Evolutionary conservation across 495 filamentous ascomycete species (phyloP).

Genomic region (Neurospora sublineolata): DNA sequence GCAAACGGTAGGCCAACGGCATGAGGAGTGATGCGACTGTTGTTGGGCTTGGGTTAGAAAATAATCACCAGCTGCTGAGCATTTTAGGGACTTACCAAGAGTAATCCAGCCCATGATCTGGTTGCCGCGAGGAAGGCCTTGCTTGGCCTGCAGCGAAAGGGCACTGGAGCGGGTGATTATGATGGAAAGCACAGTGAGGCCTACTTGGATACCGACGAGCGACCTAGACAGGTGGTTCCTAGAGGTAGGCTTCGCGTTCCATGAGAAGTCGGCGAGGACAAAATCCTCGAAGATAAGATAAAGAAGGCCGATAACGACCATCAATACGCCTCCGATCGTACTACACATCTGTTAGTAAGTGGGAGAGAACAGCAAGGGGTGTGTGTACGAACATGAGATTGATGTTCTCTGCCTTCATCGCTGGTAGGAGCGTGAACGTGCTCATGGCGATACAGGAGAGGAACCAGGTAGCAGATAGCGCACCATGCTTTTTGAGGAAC

Average conservation of each 20-base stretch:
- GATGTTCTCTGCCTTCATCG: slow-evolving; percentile 69
- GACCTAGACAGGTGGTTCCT: slow-evolving; percentile 24
- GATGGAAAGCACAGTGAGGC: slow-evolving; percentile 75
- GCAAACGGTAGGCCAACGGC: slow-evolving; percentile 69
- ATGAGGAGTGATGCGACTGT: slow-evolving; percentile 64
- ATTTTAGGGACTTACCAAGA: slow-evolving; percentile 46
- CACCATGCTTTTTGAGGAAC: slow-evolving; percentile 54
- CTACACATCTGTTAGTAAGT: slow-evolving; percentile 36
- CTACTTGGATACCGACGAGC: slow-evolving; percentile 45
- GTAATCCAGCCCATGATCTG: slow-evolving; percentile 80
- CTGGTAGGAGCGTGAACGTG: slow-evolving; percentile 79
- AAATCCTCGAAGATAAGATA: slow-evolving; percentile 76
- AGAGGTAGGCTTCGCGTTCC: slow-evolving; percentile 15
- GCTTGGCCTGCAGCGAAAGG: slow-evolving; percentile 70
- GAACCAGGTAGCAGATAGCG: slow-evolving; percentile 62
- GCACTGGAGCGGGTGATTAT: slow-evolving; percentile 75
- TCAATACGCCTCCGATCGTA: slow-evolving; percentile 62
- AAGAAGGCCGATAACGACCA: slow-evolving; percentile 64
- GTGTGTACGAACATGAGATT: slow-evolving; percentile 55
- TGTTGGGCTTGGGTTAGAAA: slow-evolving; percentile 19
- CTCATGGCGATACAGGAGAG: slow-evolving; percentile 74
- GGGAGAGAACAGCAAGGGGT: neutral
- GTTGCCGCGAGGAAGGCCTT: slow-evolving; percentile 81
- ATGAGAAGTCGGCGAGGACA: slow-evolving; percentile 40
- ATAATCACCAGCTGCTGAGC: neutral